Evolutionary conservation across 2,329 filamentous ascomycete genomes (phyloP).

Genomic region (Aureobasidium mangrovei): DNA sequence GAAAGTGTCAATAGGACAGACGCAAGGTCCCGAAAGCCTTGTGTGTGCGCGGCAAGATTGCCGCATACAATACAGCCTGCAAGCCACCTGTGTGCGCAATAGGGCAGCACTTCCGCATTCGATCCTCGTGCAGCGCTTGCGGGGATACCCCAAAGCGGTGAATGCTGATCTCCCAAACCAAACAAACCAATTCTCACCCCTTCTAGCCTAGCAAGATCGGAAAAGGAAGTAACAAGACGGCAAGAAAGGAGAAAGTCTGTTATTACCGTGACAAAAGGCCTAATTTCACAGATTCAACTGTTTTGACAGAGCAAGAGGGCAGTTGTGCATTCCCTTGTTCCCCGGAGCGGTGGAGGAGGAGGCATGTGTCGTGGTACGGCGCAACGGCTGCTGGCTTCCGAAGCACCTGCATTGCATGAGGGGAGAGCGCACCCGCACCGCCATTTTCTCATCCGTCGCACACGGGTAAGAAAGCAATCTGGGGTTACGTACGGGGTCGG

Average conservation of each 20-base stretch:
- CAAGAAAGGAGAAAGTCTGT: not conserved
- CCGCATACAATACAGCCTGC: not conserved
- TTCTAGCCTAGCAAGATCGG: not conserved
- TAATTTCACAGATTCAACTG: not conserved
- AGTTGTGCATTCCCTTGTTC: not conserved
- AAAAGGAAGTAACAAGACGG: not conserved
- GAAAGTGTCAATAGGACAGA: not conserved
- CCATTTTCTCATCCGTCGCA: not conserved
- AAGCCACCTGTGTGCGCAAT: not conserved
- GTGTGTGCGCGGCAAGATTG: not conserved
- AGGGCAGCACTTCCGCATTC: no score
- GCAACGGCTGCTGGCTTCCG: constrained; percentile 6
- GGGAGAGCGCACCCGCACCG: not conserved
- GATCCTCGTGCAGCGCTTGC: no score
- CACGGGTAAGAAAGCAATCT: not conserved
- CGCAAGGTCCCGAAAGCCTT: not conserved
- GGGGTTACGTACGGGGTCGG: not conserved
- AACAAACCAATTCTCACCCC: not conserved
- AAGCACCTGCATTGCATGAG: constrained; percentile 2
- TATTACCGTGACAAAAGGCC: not conserved
- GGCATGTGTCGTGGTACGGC: not conserved
- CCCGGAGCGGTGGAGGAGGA: not conserved
- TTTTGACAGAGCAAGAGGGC: not conserved
- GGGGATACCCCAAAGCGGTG: no score
- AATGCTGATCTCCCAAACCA: not conserved